These are phyloP conservation scores for Penicillium cosmopolitanum DNA, from an alignment of 495 filamentous ascomycete species.

Conservation along the genomic window DNA sequence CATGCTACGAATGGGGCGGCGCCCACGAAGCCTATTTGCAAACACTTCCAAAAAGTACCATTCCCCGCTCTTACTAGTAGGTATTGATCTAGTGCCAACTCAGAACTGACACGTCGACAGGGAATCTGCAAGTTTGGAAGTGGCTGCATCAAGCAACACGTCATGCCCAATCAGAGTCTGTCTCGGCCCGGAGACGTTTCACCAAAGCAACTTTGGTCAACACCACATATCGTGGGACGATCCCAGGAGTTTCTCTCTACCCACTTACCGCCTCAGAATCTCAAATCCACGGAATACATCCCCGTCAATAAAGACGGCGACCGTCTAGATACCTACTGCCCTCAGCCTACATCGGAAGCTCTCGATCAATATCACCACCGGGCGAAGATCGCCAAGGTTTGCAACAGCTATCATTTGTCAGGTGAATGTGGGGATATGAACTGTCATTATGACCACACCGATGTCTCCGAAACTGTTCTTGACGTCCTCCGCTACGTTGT, in stretches of 20 bases:
- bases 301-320: constrained; percentile 50
- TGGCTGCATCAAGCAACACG: constrained; percentile 42
- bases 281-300: constrained; percentile 37
- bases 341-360: constrained; percentile 30
- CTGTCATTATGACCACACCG: constrained; percentile 45
- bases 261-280: constrained; percentile 28
- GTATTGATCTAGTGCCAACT: background rate
- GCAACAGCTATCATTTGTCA: constrained; percentile 48
- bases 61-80: background rate
- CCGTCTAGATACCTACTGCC: constrained; percentile 43
- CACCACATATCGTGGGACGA: constrained; percentile 23
- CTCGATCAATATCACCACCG: constrained; percentile 39
- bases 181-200: constrained; percentile 27
- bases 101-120: constrained; percentile 20
- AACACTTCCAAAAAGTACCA: constrained; percentile 44
- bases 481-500: constrained; percentile 43
- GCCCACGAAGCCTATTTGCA: constrained; percentile 36
- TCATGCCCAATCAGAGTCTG: constrained; percentile 35
- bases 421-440: constrained; percentile 40
- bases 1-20: background rate
- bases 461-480: constrained; percentile 36
- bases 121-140: constrained; percentile 46
- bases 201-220: constrained; percentile 23
- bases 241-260: constrained; percentile 30
- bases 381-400: constrained; percentile 40